Conservation (phyloP, 345 rosid species). For the Citrus cavaleriei region DNA sequence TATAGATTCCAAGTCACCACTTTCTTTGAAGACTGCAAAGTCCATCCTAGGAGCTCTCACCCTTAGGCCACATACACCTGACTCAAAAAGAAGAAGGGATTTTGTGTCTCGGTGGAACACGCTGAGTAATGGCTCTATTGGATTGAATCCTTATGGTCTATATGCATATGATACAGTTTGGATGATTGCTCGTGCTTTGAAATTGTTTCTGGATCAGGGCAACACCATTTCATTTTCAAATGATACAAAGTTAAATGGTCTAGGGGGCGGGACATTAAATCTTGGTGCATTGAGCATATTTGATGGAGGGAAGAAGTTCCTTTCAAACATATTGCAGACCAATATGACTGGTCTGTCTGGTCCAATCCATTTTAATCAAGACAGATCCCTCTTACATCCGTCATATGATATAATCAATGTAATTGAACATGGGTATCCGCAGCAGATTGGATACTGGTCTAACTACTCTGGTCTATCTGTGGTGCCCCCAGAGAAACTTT, state of each 20-base stretch:
- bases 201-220: slow-evolving; percentile 58
- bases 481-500: slow-evolving; percentile 69
- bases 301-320: slow-evolving; percentile 62
- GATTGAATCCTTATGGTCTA: slow-evolving; percentile 69
- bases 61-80: slow-evolving; percentile 66
- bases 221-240: slow-evolving; percentile 68
- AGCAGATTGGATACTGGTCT: slow-evolving; percentile 84
- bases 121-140: slow-evolving; percentile 67
- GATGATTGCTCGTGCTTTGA: slow-evolving; percentile 80
- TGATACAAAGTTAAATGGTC: slow-evolving; percentile 39
- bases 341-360: slow-evolving; percentile 82
- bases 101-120: slow-evolving; percentile 62
- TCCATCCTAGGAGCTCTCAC: slow-evolving; percentile 62
- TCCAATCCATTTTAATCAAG: slow-evolving; percentile 48
- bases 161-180: slow-evolving; percentile 92
- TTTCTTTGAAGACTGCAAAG: slow-evolving; percentile 24
- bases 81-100: slow-evolving; percentile 57
- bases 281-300: slow-evolving; percentile 71
- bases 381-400: slow-evolving; percentile 58
- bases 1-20: slow-evolving; percentile 51
- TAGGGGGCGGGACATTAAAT: slow-evolving; percentile 55
- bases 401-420: slow-evolving; percentile 67
- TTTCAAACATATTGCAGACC: slow-evolving; percentile 46
- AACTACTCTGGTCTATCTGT: slow-evolving; percentile 80
- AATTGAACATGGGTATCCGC: slow-evolving; percentile 32